Evolutionary conservation across 371 early-diverging fungal genomes (phyloP).

Genomic region (Mortierella sp.): DNA sequence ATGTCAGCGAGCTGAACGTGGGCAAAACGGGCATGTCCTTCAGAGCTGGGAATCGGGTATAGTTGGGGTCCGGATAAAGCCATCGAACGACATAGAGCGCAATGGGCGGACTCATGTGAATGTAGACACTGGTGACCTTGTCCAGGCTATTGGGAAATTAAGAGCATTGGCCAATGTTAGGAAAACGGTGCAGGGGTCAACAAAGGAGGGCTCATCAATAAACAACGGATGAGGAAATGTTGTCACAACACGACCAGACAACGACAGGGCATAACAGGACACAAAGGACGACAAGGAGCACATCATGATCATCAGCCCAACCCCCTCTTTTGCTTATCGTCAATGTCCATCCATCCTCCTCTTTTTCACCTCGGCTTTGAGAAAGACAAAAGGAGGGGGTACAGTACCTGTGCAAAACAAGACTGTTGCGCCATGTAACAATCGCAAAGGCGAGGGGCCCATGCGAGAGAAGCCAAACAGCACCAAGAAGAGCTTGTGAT

Average conservation of each 20-base stretch:
- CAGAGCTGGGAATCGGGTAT: constrained; percentile 63
- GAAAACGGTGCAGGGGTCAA: neutral
- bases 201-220: neutral
- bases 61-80: constrained; percentile 64
- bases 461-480: constrained; percentile 70
- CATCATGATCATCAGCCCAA: constrained; percentile 3
- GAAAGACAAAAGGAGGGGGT: too few species aligned
- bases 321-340: neutral
- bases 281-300: neutral
- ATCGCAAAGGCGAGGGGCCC: constrained; percentile 84
- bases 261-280: neutral
- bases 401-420: constrained; percentile 53
- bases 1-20: constrained; percentile 60
- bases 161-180: constrained; percentile 24
- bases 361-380: neutral
- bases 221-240: neutral
- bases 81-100: constrained; percentile 74
- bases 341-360: neutral
- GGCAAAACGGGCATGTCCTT: constrained; percentile 45
- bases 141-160: constrained; percentile 68
- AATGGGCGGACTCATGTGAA: constrained; percentile 79
- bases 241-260: neutral
- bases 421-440: constrained; percentile 77
- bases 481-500: constrained; percentile 63
- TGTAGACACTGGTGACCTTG: constrained; percentile 80